A percentile compares a stretch with the other conserved stretches of the same genome.
Evolutionary conservation across 345 rosid genomes (phyloP).

Genomic region (Eutrema japonicum): DNA sequence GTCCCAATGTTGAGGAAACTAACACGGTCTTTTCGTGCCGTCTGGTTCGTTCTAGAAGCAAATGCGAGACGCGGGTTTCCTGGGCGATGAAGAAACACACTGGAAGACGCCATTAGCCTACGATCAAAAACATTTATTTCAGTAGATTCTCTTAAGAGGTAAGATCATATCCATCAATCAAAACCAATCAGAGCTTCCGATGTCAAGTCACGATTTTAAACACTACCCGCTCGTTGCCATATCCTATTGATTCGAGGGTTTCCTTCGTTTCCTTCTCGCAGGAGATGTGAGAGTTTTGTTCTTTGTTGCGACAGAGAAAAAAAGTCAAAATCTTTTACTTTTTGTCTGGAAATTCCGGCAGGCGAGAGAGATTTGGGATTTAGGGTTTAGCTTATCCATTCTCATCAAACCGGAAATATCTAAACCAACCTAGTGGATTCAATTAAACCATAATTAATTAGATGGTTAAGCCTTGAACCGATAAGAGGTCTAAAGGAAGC

Average conservation of each 20-base stretch:
- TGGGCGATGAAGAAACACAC: slow-evolving; percentile 34
- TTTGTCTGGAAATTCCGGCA: slow-evolving; percentile 30
- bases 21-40: slow-evolving; percentile 15
- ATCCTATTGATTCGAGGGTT: not conserved
- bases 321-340: not conserved
- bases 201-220: too few relatives aligned
- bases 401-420: slow-evolving; percentile 5
- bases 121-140: slow-evolving; percentile 6
- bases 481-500: slow-evolving; percentile 12
- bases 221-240: slow-evolving; percentile 28
- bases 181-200: too few relatives aligned
- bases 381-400: slow-evolving; percentile 32
- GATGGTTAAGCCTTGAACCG: not conserved
- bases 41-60: slow-evolving; percentile 35
- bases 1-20: slow-evolving; percentile 18
- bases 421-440: slow-evolving; percentile 17
- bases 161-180: slow-evolving; percentile 16
- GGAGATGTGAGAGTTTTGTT: slow-evolving; percentile 16
- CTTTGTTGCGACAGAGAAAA: slow-evolving; percentile 12
- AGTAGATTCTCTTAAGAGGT: not conserved
- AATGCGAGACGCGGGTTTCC: slow-evolving; percentile 25
- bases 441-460: not conserved
- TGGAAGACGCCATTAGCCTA: slow-evolving; percentile 45
- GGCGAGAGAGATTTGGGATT: slow-evolving; percentile 27
- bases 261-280: slow-evolving; percentile 1